Conservation (phyloP, 2,329 filamentous ascomycete genomes). For the Botrytis aclada region DNA sequence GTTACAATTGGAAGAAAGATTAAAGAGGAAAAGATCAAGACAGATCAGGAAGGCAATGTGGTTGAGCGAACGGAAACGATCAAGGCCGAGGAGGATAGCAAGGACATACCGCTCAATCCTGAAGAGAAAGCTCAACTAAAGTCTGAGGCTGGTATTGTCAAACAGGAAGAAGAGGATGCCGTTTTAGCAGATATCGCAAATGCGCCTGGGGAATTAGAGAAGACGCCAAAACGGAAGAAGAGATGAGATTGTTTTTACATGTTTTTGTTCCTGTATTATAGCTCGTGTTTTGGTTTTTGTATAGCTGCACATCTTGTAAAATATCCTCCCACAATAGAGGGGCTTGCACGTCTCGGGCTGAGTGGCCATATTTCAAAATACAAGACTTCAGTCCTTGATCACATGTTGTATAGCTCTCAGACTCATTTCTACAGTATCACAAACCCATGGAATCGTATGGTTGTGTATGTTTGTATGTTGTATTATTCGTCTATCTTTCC, state of each 20-base stretch:
- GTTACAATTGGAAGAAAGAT: conserved; percentile 55
- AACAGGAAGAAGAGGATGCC: conserved; percentile 7
- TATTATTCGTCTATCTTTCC: not conserved
- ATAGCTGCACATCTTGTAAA: no score
- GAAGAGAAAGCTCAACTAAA: conserved; percentile 12
- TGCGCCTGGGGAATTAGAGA: conserved; percentile 21
- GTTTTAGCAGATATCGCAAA: conserved; percentile 25
- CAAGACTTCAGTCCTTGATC: not conserved
- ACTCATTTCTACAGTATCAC: not conserved
- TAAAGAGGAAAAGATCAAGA: conserved; percentile 42
- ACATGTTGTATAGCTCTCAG: not conserved
- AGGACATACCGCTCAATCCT: conserved; percentile 2
- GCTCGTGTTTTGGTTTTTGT: no score
- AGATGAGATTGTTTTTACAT: not conserved
- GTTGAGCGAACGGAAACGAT: conserved; percentile 35
- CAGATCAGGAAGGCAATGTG: conserved; percentile 38
- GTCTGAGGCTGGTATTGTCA: not conserved
- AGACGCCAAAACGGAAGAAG: conserved; percentile 17
- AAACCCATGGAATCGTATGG: not conserved
- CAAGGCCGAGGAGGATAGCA: conserved; percentile 37
- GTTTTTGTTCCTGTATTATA: not conserved
- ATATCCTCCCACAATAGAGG: not conserved
- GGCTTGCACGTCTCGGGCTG: not conserved
- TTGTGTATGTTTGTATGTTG: not conserved
- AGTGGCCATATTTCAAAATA: not conserved